A percentile compares a stretch with the other conserved stretches of the same genome.
phyloP scores from a whole-genome alignment of 257 asterid genomes.

The Salvia splendens region DNA sequence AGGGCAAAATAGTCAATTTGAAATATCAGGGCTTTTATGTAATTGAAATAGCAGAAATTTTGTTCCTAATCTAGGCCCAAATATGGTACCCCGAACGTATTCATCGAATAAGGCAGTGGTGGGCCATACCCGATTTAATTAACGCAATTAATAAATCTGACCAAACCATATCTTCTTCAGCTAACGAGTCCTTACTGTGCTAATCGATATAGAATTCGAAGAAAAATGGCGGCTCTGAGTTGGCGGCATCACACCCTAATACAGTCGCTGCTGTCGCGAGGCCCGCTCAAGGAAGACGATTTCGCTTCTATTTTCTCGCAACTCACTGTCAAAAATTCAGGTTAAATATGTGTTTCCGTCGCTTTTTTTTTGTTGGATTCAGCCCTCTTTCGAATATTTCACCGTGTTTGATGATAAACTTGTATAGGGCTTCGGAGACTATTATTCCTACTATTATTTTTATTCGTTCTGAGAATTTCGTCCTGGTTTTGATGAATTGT shows the following conservation, averaged over 20 bases:
- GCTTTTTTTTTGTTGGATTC: not conserved
- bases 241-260: conserved; percentile 80
- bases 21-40: too few relatives aligned
- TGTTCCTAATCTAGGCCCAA: too few relatives aligned
- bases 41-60: too few relatives aligned
- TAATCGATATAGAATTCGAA: not conserved
- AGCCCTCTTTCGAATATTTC: not conserved
- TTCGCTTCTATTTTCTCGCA: conserved; percentile 57
- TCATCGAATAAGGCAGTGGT: too few relatives aligned
- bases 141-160: too few relatives aligned
- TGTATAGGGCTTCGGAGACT: not conserved
- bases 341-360: conserved; percentile 29
- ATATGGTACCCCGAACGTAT: too few relatives aligned
- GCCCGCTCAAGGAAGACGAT: conserved; percentile 64
- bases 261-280: conserved; percentile 75
- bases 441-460: not conserved
- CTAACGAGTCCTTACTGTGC: not conserved
- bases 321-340: conserved; percentile 54
- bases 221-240: conserved; percentile 54
- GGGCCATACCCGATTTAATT: too few relatives aligned
- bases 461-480: not conserved
- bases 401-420: conserved; percentile 1
- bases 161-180: too few relatives aligned
- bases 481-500: not conserved
- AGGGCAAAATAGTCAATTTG: too few relatives aligned